Percentiles rank a stretch among this genome's conserved stretches.
These are phyloP conservation scores for Aspergillus fumigatiaffinis DNA, from an alignment of 2,329 filamentous ascomycete genomes.

Conservation along the genomic window DNA sequence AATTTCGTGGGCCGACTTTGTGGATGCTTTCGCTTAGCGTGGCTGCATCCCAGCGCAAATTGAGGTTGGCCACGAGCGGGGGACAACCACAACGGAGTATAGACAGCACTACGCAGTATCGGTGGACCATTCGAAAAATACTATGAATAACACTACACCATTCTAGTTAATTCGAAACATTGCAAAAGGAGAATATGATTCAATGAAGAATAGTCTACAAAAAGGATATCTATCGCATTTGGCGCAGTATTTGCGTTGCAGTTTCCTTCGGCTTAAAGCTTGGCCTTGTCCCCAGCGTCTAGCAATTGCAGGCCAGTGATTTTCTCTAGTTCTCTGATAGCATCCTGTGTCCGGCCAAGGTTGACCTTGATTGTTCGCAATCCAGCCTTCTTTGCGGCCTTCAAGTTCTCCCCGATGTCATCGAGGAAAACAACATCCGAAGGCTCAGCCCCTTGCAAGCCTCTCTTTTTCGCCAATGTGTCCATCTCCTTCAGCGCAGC, in stretches of 20 bases:
- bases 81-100: too few species aligned
- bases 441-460: conserved; percentile 53
- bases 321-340: conserved; percentile 74
- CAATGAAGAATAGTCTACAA: not conserved
- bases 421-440: conserved; percentile 81
- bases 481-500: conserved; percentile 66
- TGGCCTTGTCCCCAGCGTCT: conserved; percentile 34
- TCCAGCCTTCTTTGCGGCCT: conserved; percentile 68
- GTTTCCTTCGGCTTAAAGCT: conserved; percentile 21
- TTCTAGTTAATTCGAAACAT: not conserved
- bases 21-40: conserved; percentile 43
- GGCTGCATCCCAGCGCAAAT: conserved; percentile 31
- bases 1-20: conserved; percentile 37
- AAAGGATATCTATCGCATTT: conserved; percentile 3
- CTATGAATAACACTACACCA: not conserved
- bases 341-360: conserved; percentile 72
- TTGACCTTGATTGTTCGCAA: conserved; percentile 82
- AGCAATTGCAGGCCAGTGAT: conserved; percentile 61
- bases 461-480: conserved; percentile 56
- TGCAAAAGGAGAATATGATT: not conserved
- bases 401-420: conserved; percentile 91
- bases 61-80: conserved; percentile 40
- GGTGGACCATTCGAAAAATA: not conserved
- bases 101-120: not conserved
- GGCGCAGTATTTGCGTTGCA: not conserved